These are phyloP conservation scores for Cystobasidium pallidum DNA, from an alignment of 1,284 basidiomycete genomes.

Conservation along the genomic window DNA sequence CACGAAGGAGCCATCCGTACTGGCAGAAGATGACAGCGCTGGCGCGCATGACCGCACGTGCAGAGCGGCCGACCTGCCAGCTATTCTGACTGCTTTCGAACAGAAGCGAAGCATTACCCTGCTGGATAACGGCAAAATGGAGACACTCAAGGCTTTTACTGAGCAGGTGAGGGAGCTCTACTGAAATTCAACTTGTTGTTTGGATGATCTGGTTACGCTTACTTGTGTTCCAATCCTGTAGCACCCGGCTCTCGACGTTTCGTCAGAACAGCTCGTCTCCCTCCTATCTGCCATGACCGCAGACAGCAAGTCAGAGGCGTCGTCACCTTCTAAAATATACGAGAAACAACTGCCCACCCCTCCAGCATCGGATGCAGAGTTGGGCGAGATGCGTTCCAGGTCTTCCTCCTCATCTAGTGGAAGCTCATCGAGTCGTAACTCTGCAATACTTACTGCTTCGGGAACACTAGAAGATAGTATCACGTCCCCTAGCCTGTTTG, in stretches of 20 bases:
- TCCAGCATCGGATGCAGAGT: constrained; percentile 35
- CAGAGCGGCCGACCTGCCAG: constrained; percentile 24
- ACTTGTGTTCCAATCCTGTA: neutral
- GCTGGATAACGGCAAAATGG: constrained; percentile 24
- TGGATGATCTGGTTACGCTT: too few species aligned
- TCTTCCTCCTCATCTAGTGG: constrained; percentile 57
- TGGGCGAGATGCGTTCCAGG: constrained; percentile 60
- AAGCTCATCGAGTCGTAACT: constrained; percentile 60
- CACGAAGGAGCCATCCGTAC: neutral
- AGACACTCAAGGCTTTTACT: constrained; percentile 15
- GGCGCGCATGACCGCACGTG: constrained; percentile 20
- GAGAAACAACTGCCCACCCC: constrained; percentile 48
- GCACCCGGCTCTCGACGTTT: constrained; percentile 68
- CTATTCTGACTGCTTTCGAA: constrained; percentile 33
- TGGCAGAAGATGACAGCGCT: neutral
- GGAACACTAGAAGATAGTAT: constrained; percentile 25
- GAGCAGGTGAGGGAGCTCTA: constrained; percentile 18
- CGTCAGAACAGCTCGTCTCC: constrained; percentile 66
- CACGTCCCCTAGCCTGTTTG: constrained; percentile 11
- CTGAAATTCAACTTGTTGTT: too few species aligned
- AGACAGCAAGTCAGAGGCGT: constrained; percentile 59
- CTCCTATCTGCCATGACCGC: constrained; percentile 68
- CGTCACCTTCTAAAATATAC: constrained; percentile 52
- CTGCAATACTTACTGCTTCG: constrained; percentile 64
- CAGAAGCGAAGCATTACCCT: constrained; percentile 15